Evolutionary conservation across 148 eudicot species (phyloP).

Genomic region (Heliamphora exappendiculata): DNA sequence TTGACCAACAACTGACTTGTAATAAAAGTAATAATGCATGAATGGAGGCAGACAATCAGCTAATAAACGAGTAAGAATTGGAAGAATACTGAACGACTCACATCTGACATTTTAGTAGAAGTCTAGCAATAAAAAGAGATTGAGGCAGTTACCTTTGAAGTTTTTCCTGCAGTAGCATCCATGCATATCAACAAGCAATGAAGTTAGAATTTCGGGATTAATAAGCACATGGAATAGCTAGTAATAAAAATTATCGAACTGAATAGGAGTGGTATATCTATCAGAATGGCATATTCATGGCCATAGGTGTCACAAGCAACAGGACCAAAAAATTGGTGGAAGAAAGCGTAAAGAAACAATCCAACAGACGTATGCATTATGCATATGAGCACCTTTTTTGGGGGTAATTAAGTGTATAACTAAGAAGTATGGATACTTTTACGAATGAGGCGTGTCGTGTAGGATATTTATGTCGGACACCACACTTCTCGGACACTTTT

Average conservation of each 20-base stretch:
- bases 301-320: background rate
- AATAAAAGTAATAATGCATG: background rate
- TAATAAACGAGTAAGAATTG: background rate
- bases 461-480: too few relatives aligned
- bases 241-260: background rate
- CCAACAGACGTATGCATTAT: background rate
- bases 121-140: background rate
- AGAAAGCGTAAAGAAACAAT: background rate
- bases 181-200: constrained; percentile 22
- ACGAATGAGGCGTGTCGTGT: too few relatives aligned
- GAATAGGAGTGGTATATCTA: background rate
- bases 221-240: constrained; percentile 18
- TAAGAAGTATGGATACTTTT: too few relatives aligned
- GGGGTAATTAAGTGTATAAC: too few relatives aligned
- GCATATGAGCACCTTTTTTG: too few relatives aligned
- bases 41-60: background rate
- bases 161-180: constrained; percentile 49
- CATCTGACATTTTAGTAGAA: background rate
- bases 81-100: background rate
- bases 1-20: background rate
- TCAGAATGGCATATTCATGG: background rate
- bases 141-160: constrained; percentile 46
- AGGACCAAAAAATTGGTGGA: background rate
- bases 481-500: too few relatives aligned
- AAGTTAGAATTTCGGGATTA: constrained; percentile 18